Percentiles rank a stretch among this genome's conserved stretches.
Conservation (phyloP, 148 eudicot species). For the Dianthus caryophyllus region DNA sequence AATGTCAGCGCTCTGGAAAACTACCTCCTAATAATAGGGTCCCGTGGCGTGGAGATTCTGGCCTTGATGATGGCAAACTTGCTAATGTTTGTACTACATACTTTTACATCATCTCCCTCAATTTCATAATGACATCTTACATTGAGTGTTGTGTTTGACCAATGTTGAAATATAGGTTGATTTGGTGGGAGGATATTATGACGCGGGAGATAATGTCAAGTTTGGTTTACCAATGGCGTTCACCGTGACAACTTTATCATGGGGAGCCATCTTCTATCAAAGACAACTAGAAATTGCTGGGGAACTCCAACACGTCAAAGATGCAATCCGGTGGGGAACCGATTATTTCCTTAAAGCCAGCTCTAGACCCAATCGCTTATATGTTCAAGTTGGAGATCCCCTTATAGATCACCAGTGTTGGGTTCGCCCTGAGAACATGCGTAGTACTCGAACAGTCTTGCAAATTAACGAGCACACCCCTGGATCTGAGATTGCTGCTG, state of each 20-base stretch:
- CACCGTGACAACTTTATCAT: slow-evolving; percentile 69
- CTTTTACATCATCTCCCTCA: too few relatives aligned
- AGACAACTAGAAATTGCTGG: slow-evolving; percentile 49
- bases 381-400: slow-evolving; percentile 86
- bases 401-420: slow-evolving; percentile 65
- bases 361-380: slow-evolving; percentile 40
- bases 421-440: slow-evolving; percentile 78
- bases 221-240: slow-evolving; percentile 91
- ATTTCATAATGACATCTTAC: not conserved
- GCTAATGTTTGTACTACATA: slow-evolving; percentile 38
- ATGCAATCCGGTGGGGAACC: slow-evolving; percentile 77
- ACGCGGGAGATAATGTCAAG: slow-evolving; percentile 93
- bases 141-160: not conserved
- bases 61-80: slow-evolving; percentile 65
- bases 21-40: slow-evolving; percentile 58
- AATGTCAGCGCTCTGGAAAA: slow-evolving; percentile 88
- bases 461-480: slow-evolving; percentile 50
- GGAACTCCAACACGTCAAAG: slow-evolving; percentile 46
- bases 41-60: slow-evolving; percentile 92
- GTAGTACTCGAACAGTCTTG: slow-evolving; percentile 51
- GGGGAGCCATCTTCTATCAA: slow-evolving; percentile 53
- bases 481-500: slow-evolving; percentile 92
- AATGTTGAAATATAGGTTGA: slow-evolving; percentile 48
- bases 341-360: slow-evolving; percentile 71
- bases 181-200: slow-evolving; percentile 86